Percentiles rank a stretch among this genome's conserved stretches.
phyloP scores from a whole-genome alignment of 257 asterid genomes.

The Hygrophila difformis region DNA sequence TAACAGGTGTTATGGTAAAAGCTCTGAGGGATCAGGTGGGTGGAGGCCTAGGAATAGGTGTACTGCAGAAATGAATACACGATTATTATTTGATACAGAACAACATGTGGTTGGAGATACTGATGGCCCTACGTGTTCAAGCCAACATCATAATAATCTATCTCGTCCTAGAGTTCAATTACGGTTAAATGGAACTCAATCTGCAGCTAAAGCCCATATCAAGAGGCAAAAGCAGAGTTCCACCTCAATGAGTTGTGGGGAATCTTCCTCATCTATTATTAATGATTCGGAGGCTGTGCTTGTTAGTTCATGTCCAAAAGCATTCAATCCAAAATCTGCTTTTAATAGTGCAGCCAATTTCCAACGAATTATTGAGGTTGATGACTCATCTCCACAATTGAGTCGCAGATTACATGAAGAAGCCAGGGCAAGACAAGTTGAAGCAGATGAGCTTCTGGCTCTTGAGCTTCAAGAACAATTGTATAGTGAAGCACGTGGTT shows the following conservation, averaged over 20 bases:
- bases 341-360: constrained; percentile 16
- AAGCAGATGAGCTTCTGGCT: no score
- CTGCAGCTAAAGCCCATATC: constrained; percentile 23
- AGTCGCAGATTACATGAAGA: no score
- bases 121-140: constrained; percentile 15
- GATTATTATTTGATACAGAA: constrained; percentile 2
- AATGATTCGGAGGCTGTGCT: constrained; percentile 39
- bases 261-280: constrained; percentile 43
- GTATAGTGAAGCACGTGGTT: no score
- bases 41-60: constrained; percentile 55
- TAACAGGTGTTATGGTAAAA: constrained; percentile 17
- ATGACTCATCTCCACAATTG: no score
- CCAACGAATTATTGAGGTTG: constrained; percentile 38
- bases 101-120: constrained; percentile 9
- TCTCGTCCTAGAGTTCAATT: constrained; percentile 26
- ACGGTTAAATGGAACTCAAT: constrained; percentile 22
- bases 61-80: constrained; percentile 21
- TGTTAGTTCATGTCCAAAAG: constrained; percentile 36
- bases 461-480: no score
- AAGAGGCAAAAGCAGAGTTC: constrained; percentile 58
- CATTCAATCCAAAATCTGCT: constrained; percentile 24
- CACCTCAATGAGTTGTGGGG: constrained; percentile 32
- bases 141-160: constrained; percentile 23
- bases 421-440: no score
- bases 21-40: constrained; percentile 32